Evolutionary conservation across 176 grass and related monocot species (phyloP).

Genomic region (Leersia perrieri): DNA sequence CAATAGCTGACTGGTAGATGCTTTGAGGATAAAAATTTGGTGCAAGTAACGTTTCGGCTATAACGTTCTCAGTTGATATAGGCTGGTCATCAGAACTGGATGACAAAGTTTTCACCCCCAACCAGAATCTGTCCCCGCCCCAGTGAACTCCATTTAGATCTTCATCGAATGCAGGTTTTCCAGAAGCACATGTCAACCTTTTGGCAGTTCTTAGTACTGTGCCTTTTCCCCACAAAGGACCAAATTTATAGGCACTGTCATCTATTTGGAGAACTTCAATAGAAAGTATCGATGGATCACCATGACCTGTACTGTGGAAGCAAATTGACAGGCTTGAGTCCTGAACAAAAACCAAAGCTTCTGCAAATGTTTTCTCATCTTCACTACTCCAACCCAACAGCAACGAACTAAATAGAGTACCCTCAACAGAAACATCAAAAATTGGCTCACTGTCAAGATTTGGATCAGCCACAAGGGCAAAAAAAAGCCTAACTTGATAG

Average conservation of each 20-base stretch:
- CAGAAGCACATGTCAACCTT: conserved; percentile 82
- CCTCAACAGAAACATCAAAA: conserved; percentile 90
- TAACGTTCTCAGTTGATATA: conserved; percentile 85
- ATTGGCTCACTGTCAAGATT: conserved; percentile 78
- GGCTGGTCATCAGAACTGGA: conserved; percentile 59
- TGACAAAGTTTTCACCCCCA: conserved; percentile 59
- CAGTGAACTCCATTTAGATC: conserved; percentile 64
- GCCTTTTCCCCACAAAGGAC: conserved; percentile 42
- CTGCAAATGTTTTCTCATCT: conserved; percentile 83
- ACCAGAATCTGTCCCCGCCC: conserved; percentile 98
- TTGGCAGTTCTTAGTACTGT: conserved; percentile 75
- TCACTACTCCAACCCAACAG: conserved; percentile 80
- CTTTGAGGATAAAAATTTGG: conserved; percentile 87
- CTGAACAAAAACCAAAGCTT: conserved; percentile 68
- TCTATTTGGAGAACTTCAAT: conserved; percentile 94
- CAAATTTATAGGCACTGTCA: conserved; percentile 78
- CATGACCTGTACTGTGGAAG: conserved; percentile 97
- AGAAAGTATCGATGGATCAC: conserved; percentile 94
- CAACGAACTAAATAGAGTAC: conserved; percentile 83
- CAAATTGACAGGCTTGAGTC: conserved; percentile 69
- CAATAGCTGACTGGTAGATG: conserved; percentile 83
- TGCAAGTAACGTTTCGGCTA: conserved; percentile 67
- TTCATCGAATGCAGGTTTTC: conserved; percentile 91
- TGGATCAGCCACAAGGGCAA: conserved; percentile 74
- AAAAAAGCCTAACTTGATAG: conserved; percentile 89